These are phyloP conservation scores for Fusarium globosum DNA, from an alignment of 2,329 filamentous ascomycete species.

Conservation along the genomic window DNA sequence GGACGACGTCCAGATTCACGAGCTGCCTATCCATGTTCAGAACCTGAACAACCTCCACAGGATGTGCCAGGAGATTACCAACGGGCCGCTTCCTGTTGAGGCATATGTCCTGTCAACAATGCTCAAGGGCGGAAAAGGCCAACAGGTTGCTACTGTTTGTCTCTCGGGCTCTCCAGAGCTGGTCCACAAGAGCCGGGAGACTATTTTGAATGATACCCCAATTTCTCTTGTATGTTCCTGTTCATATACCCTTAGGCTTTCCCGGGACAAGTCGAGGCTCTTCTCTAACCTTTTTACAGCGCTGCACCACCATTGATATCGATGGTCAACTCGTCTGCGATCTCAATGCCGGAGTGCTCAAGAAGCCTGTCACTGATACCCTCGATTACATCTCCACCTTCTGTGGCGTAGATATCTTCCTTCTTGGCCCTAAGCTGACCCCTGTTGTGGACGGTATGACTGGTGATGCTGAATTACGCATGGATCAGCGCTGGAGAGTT, in stretches of 20 bases:
- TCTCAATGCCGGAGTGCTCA: constrained; percentile 71
- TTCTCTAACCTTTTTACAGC: constrained; percentile 62
- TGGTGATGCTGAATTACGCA: constrained; percentile 83
- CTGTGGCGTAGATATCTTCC: constrained; percentile 96
- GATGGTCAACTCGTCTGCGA: constrained; percentile 92
- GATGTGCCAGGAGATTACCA: constrained; percentile 84
- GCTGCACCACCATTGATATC: constrained; percentile 92
- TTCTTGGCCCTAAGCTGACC: constrained; percentile 88
- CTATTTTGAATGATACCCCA: constrained; percentile 90
- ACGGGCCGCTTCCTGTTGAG: constrained; percentile 76
- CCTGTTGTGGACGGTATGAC: constrained; percentile 80
- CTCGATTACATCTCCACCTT: constrained; percentile 88
- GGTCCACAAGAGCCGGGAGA: constrained; percentile 89
- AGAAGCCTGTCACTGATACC: constrained; percentile 81
- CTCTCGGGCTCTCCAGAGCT: constrained; percentile 88
- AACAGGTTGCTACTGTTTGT: constrained; percentile 86
- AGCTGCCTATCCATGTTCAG: constrained; percentile 89
- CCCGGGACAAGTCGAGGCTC: background rate
- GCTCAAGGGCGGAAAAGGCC: constrained; percentile 75
- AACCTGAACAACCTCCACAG: constrained; percentile 84
- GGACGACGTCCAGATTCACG: constrained; percentile 85
- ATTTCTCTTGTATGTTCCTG: constrained; percentile 82
- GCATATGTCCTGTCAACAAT: constrained; percentile 86
- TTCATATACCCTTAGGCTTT: background rate
- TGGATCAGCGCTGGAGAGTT: constrained; percentile 90